Evolutionary conservation across 345 rosid genomes (phyloP), one percentile per base, ranked within the genome.

Genomic region (Trapa bicornis): DNA sequence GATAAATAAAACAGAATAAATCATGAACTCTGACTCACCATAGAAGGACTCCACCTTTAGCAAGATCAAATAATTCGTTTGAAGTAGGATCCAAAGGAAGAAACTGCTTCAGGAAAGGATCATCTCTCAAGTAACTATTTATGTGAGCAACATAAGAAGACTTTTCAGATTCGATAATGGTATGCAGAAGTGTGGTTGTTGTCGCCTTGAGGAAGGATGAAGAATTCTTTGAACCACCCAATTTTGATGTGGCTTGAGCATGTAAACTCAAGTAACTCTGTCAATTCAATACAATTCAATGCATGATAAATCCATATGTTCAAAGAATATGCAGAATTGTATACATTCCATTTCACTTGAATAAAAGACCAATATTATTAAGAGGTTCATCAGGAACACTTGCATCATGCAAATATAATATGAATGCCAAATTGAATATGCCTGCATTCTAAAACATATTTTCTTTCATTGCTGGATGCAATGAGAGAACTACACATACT

Each of bases 41-140:
- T 70, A 92, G 73, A 70, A 92, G 90, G 41, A 92, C 92, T 54
- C 98, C 98, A 76, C 89, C 98, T 81, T 83, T 89, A 37, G 85
- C 93, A 61, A 92, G 86, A 74, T 87, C 71, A 74, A 84, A 89
- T 67, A 92, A 73, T 43, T 83, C 93, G 70, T 85, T 85, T 67
- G 96, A 67, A 50, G 82, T 70, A 33, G 93, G 92, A 70, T 89
- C 86, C 57, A 92, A 58, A n/a, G 98, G 98, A 77, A 89, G 93
- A 77, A 88, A 92, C 73, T 92, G 89, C 84, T 85, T 85, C 63
- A 92, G 67, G 67, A 92, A 92, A 7, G 89, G 87, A 63, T 92
- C 97, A 68, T 92, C 97, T 57, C 86, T 81, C 65, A 92, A 96
- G 75, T 84, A 92, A 77, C 85, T 89, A 72, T 92, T 92, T 82